These are phyloP conservation scores for Globisporangium barbulae DNA, from an alignment of 352 stramenopile species.

Conservation along the genomic window DNA sequence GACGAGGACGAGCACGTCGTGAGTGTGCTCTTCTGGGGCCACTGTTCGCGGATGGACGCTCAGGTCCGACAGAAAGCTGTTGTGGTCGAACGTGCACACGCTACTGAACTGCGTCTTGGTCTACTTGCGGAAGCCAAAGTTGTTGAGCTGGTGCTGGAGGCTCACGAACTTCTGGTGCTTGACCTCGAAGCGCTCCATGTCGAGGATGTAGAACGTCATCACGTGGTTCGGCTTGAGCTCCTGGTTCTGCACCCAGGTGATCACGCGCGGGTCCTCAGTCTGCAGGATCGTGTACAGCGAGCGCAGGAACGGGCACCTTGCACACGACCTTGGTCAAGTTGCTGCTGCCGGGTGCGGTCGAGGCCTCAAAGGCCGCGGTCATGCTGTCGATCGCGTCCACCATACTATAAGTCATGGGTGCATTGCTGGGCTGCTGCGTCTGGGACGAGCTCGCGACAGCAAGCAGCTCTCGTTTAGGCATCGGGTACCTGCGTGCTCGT, in stretches of 20 bases:
- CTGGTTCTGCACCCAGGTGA: conserved; percentile 72
- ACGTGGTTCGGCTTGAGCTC: conserved; percentile 58
- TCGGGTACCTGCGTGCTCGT: no score
- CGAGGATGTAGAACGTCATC: conserved; percentile 78
- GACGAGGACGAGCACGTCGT: conserved; percentile 5
- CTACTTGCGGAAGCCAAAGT: conserved; percentile 91
- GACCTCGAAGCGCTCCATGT: conserved; percentile 82
- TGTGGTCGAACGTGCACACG: conserved; percentile 83
- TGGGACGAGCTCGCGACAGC: no score
- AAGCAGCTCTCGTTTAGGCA: no score
- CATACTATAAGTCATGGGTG: not conserved
- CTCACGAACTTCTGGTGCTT: conserved; percentile 92
- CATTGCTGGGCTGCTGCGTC: not conserved
- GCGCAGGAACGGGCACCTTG: conserved; percentile 77
- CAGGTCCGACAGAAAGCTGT: conserved; percentile 68
- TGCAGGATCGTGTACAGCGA: conserved; percentile 80
- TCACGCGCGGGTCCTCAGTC: conserved; percentile 62
- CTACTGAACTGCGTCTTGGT: conserved; percentile 74
- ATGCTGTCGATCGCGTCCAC: conserved; percentile 18
- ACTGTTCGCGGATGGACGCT: conserved; percentile 64
- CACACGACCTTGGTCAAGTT: conserved; percentile 21
- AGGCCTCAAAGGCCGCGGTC: conserved; percentile 14
- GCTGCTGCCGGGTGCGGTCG: conserved; percentile 7
- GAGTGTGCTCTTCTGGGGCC: conserved; percentile 58
- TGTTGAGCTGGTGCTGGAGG: conserved; percentile 91